A percentile compares a stretch with the other conserved stretches of the same genome.
Evolutionary conservation across 2,329 filamentous ascomycete genomes (phyloP).

Genomic region (Periconia macrospinosa): DNA sequence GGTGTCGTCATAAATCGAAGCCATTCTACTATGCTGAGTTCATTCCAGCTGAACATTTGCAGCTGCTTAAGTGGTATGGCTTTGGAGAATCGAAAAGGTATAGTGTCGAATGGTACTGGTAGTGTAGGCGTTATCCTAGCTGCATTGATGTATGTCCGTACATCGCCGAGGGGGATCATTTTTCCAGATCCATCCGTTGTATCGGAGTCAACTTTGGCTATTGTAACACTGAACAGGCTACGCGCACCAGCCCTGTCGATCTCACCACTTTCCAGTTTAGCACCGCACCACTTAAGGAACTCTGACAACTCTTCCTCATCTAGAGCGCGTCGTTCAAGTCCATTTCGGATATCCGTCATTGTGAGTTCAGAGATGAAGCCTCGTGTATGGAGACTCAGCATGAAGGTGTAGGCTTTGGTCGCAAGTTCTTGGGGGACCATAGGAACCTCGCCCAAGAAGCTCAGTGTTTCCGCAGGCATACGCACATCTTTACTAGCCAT

Average conservation of each 20-base stretch:
- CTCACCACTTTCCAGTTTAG: constrained; percentile 70
- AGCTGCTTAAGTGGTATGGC: constrained; percentile 68
- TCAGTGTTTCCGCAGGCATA: constrained; percentile 68
- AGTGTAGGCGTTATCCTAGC: constrained; percentile 78
- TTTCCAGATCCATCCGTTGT: constrained; percentile 61
- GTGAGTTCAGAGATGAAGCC: constrained; percentile 87
- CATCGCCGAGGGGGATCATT: constrained; percentile 75
- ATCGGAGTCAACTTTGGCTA: constrained; percentile 64
- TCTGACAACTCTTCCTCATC: constrained; percentile 75
- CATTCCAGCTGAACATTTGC: constrained; percentile 80
- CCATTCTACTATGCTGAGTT: constrained; percentile 85
- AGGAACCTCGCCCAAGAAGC: constrained; percentile 87
- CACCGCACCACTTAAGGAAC: constrained; percentile 82
- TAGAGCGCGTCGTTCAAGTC: constrained; percentile 80
- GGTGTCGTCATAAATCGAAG: constrained; percentile 70
- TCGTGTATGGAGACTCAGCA: constrained; percentile 79
- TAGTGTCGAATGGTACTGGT: constrained; percentile 77
- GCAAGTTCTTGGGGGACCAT: constrained; percentile 78
- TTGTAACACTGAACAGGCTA: constrained; percentile 75
- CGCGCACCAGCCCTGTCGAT: constrained; percentile 70
- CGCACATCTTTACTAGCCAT: constrained; percentile 82
- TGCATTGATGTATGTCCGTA: constrained; percentile 75
- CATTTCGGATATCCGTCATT: constrained; percentile 79
- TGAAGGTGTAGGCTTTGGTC: constrained; percentile 68
- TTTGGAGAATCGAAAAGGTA: constrained; percentile 83